These are phyloP conservation scores for Metschnikowia sp. DNA, from an alignment of 805 yeast genomes.

Conservation along the genomic window DNA sequence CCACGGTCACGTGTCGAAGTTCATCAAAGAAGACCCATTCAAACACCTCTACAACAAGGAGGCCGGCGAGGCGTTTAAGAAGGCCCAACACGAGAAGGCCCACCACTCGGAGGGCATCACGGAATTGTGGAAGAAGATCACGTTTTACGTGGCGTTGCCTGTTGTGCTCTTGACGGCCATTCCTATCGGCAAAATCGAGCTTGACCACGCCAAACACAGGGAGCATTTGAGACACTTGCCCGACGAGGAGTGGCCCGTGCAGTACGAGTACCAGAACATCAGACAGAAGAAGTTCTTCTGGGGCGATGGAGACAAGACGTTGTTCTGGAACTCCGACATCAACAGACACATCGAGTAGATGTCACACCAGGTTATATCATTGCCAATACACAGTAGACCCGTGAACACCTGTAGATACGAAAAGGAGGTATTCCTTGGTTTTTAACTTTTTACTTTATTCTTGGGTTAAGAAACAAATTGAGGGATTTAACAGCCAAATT, in stretches of 20 bases:
- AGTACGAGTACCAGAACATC: constrained; percentile 87
- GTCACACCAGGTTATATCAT: neutral
- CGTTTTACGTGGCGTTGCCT: constrained; percentile 78
- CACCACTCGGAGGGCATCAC: constrained; percentile 81
- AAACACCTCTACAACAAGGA: constrained; percentile 45
- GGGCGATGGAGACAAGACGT: constrained; percentile 98
- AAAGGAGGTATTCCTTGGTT: too few species aligned
- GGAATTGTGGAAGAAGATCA: constrained; percentile 79
- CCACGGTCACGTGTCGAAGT: constrained; percentile 41
- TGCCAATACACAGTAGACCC: too few species aligned
- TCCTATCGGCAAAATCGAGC: constrained; percentile 79
- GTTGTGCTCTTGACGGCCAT: constrained; percentile 71
- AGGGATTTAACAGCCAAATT: too few species aligned
- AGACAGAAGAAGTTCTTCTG: constrained; percentile 90
- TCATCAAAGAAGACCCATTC: constrained; percentile 39
- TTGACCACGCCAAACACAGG: constrained; percentile 89
- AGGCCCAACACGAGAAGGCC: constrained; percentile 57
- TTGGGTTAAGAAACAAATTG: too few species aligned
- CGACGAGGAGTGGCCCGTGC: constrained; percentile 91
- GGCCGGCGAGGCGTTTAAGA: constrained; percentile 69
- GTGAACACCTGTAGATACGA: too few species aligned
- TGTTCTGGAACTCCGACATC: constrained; percentile 91
- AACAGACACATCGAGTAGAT: constrained; percentile 71
- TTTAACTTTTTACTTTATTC: too few species aligned
- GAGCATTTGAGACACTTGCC: constrained; percentile 66